These are phyloP conservation scores for Adansonia rubrostipa DNA, from an alignment of 441 rosid species.

Conservation along the genomic window DNA sequence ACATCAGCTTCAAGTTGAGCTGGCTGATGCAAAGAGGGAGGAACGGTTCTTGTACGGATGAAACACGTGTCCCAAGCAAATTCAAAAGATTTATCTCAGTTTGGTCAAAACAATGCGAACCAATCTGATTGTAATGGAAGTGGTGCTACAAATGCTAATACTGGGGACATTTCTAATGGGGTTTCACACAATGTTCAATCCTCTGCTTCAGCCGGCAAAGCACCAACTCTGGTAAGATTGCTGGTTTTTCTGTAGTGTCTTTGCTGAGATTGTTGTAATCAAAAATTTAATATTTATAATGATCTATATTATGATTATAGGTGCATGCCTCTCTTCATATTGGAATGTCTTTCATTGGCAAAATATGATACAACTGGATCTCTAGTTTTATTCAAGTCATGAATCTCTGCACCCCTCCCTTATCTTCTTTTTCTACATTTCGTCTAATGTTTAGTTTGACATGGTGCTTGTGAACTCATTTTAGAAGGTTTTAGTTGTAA, in stretches of 20 bases:
- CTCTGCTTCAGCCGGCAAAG: slow-evolving; percentile 49
- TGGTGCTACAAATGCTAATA: slow-evolving; percentile 38
- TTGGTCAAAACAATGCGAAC: slow-evolving; percentile 57
- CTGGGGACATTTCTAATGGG: slow-evolving; percentile 49
- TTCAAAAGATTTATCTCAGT: slow-evolving; percentile 55
- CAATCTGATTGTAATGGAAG: slow-evolving; percentile 57
- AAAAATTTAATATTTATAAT: neutral
- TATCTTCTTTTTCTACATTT: neutral
- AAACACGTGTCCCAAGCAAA: slow-evolving; percentile 51
- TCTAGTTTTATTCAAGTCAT: neutral
- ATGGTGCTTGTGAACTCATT: neutral
- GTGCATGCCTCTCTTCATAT: neutral
- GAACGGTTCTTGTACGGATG: slow-evolving; percentile 58
- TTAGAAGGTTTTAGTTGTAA: neutral
- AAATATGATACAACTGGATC: neutral
- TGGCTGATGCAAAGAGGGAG: slow-evolving; percentile 73
- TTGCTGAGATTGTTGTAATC: neutral
- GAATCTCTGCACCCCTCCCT: neutral
- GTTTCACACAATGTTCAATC: slow-evolving; percentile 51
- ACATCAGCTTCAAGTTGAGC: slow-evolving; percentile 86
- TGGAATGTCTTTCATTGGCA: neutral
- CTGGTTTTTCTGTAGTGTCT: neutral
- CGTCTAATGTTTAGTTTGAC: neutral
- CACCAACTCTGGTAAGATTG: slow-evolving; percentile 55
- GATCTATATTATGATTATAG: neutral